Percentiles rank a stretch among this genome's conserved stretches.
These are phyloP conservation scores for Corynespora cassiicola DNA, from an alignment of 2,329 filamentous ascomycete species.

Conservation along the genomic window DNA sequence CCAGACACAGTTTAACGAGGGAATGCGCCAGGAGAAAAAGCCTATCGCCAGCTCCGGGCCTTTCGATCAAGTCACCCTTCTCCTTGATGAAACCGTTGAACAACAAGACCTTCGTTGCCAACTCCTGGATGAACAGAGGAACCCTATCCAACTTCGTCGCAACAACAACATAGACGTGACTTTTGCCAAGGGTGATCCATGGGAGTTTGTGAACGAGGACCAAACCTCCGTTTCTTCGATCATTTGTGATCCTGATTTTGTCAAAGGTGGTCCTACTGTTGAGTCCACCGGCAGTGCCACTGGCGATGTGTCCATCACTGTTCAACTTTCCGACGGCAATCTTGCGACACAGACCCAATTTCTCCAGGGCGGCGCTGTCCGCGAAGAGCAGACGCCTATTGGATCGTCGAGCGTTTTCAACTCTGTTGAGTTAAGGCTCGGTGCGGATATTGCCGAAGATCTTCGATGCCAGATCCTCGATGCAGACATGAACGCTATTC, in stretches of 20 bases:
- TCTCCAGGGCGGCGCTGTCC: conserved; percentile 8
- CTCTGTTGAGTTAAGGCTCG: conserved; percentile 16
- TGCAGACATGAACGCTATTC: conserved; percentile 11
- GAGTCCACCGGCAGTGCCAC: conserved; percentile 1
- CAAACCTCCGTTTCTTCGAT: conserved; percentile 6
- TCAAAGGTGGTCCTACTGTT: conserved; percentile 5
- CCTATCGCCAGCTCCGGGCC: conserved; percentile 10
- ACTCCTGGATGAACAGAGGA: conserved; percentile 10
- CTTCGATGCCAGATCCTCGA: conserved; percentile 22
- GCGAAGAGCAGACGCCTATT: conserved; percentile 5
- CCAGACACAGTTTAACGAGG: conserved; percentile 12
- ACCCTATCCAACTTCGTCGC: conserved; percentile 13
- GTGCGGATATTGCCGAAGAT: conserved; percentile 9
- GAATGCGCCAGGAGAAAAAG: conserved; percentile 1
- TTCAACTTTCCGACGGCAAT: conserved; percentile 10
- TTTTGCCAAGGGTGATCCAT: conserved; percentile 14
- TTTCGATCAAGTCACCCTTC: conserved; percentile 13
- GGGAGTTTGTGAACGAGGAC: conserved; percentile 9
- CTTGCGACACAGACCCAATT: conserved; percentile 10
- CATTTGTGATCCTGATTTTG: conserved; percentile 12
- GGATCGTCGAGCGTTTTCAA: conserved; percentile 8
- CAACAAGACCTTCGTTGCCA: conserved; percentile 21
- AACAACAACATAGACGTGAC: conserved; percentile 17
- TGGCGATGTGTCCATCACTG: conserved; percentile 3
- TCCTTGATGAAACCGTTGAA: conserved; percentile 12